These are phyloP conservation scores for Penicillium bialowiezense DNA, from an alignment of 495 filamentous ascomycete genomes.

Conservation along the genomic window DNA sequence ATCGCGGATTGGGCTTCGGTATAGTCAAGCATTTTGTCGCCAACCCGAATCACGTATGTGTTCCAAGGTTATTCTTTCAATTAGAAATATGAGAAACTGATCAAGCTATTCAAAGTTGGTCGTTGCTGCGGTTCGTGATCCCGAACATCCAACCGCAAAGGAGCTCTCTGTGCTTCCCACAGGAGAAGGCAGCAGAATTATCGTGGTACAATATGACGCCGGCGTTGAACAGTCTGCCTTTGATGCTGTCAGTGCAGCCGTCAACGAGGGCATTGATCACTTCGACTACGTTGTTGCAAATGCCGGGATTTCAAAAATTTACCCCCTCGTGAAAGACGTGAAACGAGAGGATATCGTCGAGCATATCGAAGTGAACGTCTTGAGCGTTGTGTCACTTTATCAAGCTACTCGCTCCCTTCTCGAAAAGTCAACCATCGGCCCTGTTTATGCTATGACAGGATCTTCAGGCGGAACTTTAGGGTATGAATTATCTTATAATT, in stretches of 20 bases:
- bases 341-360: conserved; percentile 26
- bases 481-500: too few species aligned
- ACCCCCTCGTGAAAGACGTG: conserved; percentile 19
- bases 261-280: conserved; percentile 25
- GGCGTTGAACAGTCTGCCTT: conserved; percentile 21
- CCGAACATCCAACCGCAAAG: conserved; percentile 13
- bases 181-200: conserved; percentile 29
- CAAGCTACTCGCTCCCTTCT: conserved; percentile 37
- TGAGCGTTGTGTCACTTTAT: conserved; percentile 35
- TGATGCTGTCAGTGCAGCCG: conserved; percentile 18
- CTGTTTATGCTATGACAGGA: conserved; percentile 35
- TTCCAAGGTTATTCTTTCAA: too few species aligned
- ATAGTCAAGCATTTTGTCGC: conserved; percentile 31
- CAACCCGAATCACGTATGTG: conserved; percentile 14
- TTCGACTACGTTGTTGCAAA: conserved; percentile 53
- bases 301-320: conserved; percentile 35
- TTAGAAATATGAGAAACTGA: too few species aligned
- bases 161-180: conserved; percentile 14
- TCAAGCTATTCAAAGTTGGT: conserved; percentile 30
- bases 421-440: conserved; percentile 20
- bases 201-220: conserved; percentile 44
- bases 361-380: conserved; percentile 39
- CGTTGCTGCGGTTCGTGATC: conserved; percentile 44
- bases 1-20: conserved; percentile 53
- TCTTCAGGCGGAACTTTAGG: conserved; percentile 16